Evolutionary conservation across 176 grass and related monocot genomes (phyloP).

Genomic region (Avena eriantha): DNA sequence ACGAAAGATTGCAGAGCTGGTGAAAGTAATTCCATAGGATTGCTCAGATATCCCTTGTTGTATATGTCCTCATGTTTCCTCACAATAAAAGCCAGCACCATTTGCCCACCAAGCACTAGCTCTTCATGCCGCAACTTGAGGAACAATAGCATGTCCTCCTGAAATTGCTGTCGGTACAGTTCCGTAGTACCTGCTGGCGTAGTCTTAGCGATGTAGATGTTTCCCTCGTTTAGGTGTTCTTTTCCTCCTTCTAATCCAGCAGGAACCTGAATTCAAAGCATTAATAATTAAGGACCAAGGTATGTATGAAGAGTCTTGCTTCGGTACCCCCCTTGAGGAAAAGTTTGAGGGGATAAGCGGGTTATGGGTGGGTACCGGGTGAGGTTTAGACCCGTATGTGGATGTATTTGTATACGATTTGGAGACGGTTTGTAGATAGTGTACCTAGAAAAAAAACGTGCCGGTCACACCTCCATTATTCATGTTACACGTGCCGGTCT

Average conservation of each 20-base stretch:
- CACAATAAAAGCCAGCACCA: constrained; percentile 46
- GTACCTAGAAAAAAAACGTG: too few species aligned
- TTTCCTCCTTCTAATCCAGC: not conserved
- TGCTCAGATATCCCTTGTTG: not conserved
- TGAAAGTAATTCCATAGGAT: constrained; percentile 1
- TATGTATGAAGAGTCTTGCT: too few species aligned
- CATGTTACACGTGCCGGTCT: too few species aligned
- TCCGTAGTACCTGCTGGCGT: constrained; percentile 18
- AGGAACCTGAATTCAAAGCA: constrained; percentile 13
- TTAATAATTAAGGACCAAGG: too few species aligned
- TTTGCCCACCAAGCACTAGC: constrained; percentile 34
- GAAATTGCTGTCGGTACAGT: constrained; percentile 43
- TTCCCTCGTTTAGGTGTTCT: constrained; percentile 10
- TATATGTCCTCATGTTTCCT: constrained; percentile 37
- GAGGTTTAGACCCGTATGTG: too few species aligned
- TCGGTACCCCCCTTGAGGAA: too few species aligned
- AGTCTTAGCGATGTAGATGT: constrained; percentile 39
- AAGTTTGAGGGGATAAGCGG: too few species aligned
- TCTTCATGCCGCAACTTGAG: constrained; percentile 41
- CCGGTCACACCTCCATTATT: too few species aligned
- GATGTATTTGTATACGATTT: too few species aligned
- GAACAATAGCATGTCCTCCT: constrained; percentile 37
- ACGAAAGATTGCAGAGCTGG: constrained; percentile 22
- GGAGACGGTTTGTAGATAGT: too few species aligned
- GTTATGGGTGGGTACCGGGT: too few species aligned